Conservation (phyloP, 495 filamentous ascomycete species). For the Viridothelium virens region DNA sequence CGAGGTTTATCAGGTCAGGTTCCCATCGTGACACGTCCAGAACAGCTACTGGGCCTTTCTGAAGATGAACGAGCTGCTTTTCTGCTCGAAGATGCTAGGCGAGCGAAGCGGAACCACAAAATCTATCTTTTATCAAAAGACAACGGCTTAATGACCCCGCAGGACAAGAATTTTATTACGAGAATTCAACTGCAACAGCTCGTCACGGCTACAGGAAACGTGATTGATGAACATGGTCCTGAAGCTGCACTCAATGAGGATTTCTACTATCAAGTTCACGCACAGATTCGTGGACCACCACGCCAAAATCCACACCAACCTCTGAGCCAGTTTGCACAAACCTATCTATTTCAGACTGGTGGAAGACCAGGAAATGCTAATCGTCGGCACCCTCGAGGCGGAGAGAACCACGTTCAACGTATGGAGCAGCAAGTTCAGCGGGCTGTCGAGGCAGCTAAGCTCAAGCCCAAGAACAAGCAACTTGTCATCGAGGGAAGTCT, state of each 20-base stretch:
- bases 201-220: conserved; percentile 80
- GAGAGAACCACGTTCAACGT: conserved; percentile 92
- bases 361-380: conserved; percentile 63
- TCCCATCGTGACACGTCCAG: conserved; percentile 56
- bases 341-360: conserved; percentile 89
- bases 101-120: conserved; percentile 97
- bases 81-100: conserved; percentile 82
- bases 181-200: conserved; percentile 95
- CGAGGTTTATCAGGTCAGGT: conserved; percentile 35
- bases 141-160: conserved; percentile 96
- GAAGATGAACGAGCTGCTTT: conserved; percentile 71
- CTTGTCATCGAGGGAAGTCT: conserved; percentile 97
- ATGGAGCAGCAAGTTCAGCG: conserved; percentile 99
- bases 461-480: conserved; percentile 94
- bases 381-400: conserved; percentile 59
- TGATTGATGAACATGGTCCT: conserved; percentile 52
- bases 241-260: conserved; percentile 80
- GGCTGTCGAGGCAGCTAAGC: conserved; percentile 93
- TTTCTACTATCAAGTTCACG: conserved; percentile 98
- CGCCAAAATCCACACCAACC: conserved; percentile 85
- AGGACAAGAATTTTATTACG: conserved; percentile 99
- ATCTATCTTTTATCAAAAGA: conserved; percentile 88
- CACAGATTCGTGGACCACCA: conserved; percentile 80
- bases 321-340: conserved; percentile 91
- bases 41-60: conserved; percentile 69